Percentiles rank a stretch among this genome's conserved stretches.
phyloP scores from a whole-genome alignment of 1,284 basidiomycete species.

The Irpex sp. region DNA sequence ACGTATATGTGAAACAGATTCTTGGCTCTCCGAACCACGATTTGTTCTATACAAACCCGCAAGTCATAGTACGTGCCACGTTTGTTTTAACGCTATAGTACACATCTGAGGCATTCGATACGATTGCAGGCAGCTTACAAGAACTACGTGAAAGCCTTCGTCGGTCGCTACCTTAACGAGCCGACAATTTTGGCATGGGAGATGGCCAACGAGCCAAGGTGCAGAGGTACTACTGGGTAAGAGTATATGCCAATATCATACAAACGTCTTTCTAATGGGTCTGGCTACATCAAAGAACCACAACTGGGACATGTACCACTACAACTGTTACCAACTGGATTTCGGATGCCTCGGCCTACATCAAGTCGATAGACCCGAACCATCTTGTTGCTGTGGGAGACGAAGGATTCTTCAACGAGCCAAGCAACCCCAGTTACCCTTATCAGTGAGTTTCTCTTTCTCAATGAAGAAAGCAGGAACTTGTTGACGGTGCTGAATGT shows the following conservation, averaged over 20 bases:
- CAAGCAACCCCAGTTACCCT: conserved; percentile 40
- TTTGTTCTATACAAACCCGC: conserved; percentile 38
- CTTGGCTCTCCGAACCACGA: conserved; percentile 34
- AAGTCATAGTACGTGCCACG: conserved; percentile 25
- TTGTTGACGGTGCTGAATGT: background rate
- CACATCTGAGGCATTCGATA: too few species aligned
- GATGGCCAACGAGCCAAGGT: conserved; percentile 37
- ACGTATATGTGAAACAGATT: conserved; percentile 39
- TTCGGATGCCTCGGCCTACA: conserved; percentile 29
- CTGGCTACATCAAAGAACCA: conserved; percentile 15
- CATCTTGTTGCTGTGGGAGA: conserved; percentile 48
- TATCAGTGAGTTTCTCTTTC: conserved; percentile 41
- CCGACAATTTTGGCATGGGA: conserved; percentile 37
- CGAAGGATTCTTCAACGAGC: conserved; percentile 59
- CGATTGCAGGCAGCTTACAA: conserved; percentile 33
- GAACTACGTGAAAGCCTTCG: conserved; percentile 36
- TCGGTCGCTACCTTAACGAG: conserved; percentile 38
- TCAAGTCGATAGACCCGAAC: conserved; percentile 32
- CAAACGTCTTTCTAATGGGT: background rate
- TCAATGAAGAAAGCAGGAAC: too few species aligned
- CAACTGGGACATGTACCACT: conserved; percentile 28
- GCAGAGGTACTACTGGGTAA: conserved; percentile 30
- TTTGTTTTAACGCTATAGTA: too few species aligned
- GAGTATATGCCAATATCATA: background rate
- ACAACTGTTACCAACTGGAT: conserved; percentile 30